Conservation (phyloP, 2,329 filamentous ascomycete species). For the Cladosporium phlei region DNA sequence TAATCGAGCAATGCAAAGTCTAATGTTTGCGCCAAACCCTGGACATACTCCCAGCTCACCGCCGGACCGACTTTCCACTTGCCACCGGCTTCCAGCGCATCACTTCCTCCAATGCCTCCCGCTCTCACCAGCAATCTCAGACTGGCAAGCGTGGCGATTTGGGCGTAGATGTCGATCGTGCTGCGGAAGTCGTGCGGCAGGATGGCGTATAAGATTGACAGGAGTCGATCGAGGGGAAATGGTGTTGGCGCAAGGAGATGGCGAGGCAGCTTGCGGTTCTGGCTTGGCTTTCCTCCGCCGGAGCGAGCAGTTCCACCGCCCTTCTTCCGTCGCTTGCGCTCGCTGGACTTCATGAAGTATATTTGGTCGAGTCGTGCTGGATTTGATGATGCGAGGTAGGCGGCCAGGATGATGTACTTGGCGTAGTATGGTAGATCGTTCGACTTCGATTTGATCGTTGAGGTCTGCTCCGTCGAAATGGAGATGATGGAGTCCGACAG, state of each 20-base stretch:
- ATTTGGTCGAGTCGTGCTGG: constrained; percentile 65
- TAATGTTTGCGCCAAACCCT: constrained; percentile 65
- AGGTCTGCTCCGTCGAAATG: constrained; percentile 12
- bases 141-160: constrained; percentile 67
- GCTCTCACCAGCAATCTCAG: constrained; percentile 61
- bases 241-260: constrained; percentile 72
- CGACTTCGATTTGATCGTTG: constrained; percentile 21
- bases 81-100: constrained; percentile 63
- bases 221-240: constrained; percentile 71
- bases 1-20: constrained; percentile 77
- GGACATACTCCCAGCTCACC: constrained; percentile 65
- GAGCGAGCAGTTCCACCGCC: constrained; percentile 39
- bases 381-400: constrained; percentile 79
- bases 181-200: constrained; percentile 43
- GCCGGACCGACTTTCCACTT: constrained; percentile 73
- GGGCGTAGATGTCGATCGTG: constrained; percentile 46
- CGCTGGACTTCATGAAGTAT: constrained; percentile 69
- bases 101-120: constrained; percentile 55
- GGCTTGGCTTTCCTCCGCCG: constrained; percentile 27
- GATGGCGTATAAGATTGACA: constrained; percentile 70
- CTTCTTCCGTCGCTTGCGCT: constrained; percentile 47
- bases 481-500: constrained; percentile 60
- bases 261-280: constrained; percentile 66
- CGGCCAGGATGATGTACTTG: constrained; percentile 67
- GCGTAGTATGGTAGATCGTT: constrained; percentile 64